Evolutionary conservation across 2,329 filamentous ascomycete genomes (phyloP), one percentile per base, ranked within the genome.

Genomic region (Claviceps sp.): DNA sequence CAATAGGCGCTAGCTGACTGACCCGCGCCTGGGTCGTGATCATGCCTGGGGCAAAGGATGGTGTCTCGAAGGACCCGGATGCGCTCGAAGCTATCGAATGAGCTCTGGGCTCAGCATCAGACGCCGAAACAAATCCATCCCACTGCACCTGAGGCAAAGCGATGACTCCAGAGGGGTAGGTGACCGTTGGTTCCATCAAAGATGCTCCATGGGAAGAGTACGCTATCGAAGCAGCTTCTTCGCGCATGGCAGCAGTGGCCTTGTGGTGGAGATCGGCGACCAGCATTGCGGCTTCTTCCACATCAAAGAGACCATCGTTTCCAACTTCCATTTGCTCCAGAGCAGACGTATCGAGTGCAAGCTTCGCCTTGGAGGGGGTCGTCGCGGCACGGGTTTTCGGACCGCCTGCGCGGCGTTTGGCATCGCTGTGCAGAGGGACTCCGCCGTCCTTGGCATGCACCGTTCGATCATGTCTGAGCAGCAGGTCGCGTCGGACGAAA

Each of bases 191-290:
- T 63, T 94, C 89, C 73, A 94, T 81, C 63, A 89, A 75, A 44
- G 84, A 76, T 51, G 82, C 75, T 57, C 78, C 81, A 61, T 81
- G 82, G 57, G 87, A 81, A 54, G 88, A 82, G 66, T 87, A 90
- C 57, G 84, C 75, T 67, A 86, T 82, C 63, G 80, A 78, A 36
- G 76, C 71, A 64, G 69, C 73, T 56, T 74, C 71, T 56, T 74
- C 70, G 53, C 79, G 77, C 70, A 81, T 88, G 61, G 82, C 82
- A 37, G 76, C 75, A 44, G 90, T 91, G 62, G 77, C 90, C 75
- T 96, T 96, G 75, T 96, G 89, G 72, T 95, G 91, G 66, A 97
- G 85, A 72, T 97, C 90, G 66, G 91, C 93, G 74, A 98, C 94
- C 68, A 98, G 81, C 89, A 97, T 96, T 60, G 93, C 93, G 60